A percentile compares a stretch with the other conserved stretches of the same genome.
phyloP scores from a whole-genome alignment of 1,284 basidiomycete species.

The Coniferiporia weirii region DNA sequence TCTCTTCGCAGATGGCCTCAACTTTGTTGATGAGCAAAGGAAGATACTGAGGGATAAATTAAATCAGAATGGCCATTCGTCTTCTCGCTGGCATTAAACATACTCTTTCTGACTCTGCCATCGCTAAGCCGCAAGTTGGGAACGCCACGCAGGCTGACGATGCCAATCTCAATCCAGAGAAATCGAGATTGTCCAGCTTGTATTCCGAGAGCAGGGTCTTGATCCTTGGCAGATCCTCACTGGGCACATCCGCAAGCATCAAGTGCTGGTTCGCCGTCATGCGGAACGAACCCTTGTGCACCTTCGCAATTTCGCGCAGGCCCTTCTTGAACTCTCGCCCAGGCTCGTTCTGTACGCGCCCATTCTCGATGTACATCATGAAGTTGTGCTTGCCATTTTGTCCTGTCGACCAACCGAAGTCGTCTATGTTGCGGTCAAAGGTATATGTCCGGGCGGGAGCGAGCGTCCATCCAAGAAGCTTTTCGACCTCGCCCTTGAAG shows the following conservation, averaged over 20 bases:
- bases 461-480: slow-evolving; percentile 79
- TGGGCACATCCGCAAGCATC: slow-evolving; percentile 79
- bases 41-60: slow-evolving; percentile 59
- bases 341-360: slow-evolving; percentile 91
- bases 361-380: slow-evolving; percentile 96
- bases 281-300: slow-evolving; percentile 92
- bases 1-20: slow-evolving; percentile 91
- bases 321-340: slow-evolving; percentile 91
- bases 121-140: slow-evolving; percentile 89
- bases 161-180: slow-evolving; percentile 77
- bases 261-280: slow-evolving; percentile 95
- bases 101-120: slow-evolving; percentile 90
- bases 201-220: slow-evolving; percentile 81
- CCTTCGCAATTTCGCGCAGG: slow-evolving; percentile 86
- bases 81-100: slow-evolving; percentile 23
- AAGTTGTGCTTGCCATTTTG: slow-evolving; percentile 90
- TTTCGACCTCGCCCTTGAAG: slow-evolving; percentile 91
- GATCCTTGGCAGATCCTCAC: slow-evolving; percentile 70
- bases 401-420: slow-evolving; percentile 90
- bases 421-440: slow-evolving; percentile 90
- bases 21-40: slow-evolving; percentile 93
- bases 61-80: slow-evolving; percentile 10
- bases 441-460: slow-evolving; percentile 69
- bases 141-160: slow-evolving; percentile 96
- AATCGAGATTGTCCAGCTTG: slow-evolving; percentile 86